Evolutionary conservation across 345 rosid species (phyloP).

Genomic region (Brassica rapa): DNA sequence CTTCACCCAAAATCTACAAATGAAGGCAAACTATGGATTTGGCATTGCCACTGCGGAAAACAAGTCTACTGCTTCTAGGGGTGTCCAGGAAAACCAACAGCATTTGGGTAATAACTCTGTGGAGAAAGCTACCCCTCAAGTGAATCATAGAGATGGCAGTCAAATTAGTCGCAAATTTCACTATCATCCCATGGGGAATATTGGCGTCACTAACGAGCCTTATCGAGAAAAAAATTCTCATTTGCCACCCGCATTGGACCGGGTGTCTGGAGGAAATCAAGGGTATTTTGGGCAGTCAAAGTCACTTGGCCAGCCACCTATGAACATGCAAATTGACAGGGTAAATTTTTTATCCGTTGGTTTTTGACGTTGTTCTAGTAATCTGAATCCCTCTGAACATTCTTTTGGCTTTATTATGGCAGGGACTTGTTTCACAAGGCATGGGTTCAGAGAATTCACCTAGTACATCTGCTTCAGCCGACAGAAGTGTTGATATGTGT

Average conservation of each 20-base stretch:
- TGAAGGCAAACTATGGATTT: conserved; percentile 44
- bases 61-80: conserved; percentile 42
- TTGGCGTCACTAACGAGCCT: conserved; percentile 55
- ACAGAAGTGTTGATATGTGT: conserved; percentile 45
- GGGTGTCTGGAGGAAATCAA: conserved; percentile 45
- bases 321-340: conserved; percentile 52
- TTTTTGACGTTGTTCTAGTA: not conserved
- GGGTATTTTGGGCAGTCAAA: conserved; percentile 55
- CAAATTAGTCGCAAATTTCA: conserved; percentile 71
- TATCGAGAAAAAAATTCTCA: conserved; percentile 43
- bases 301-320: conserved; percentile 44
- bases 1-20: conserved; percentile 42
- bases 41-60: conserved; percentile 41
- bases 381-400: conserved; percentile 15
- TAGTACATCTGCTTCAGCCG: conserved; percentile 45
- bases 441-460: conserved; percentile 46
- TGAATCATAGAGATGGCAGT: conserved; percentile 43
- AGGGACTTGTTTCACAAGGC: conserved; percentile 52
- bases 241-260: conserved; percentile 21
- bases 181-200: conserved; percentile 93
- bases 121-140: conserved; percentile 50
- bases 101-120: conserved; percentile 45
- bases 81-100: conserved; percentile 47
- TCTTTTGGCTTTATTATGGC: conserved; percentile 22
- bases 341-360: conserved; percentile 44